Evolutionary conservation across 192 early-diverging fungal species (phyloP).

Genomic region (Rhizophagus sp.): DNA sequence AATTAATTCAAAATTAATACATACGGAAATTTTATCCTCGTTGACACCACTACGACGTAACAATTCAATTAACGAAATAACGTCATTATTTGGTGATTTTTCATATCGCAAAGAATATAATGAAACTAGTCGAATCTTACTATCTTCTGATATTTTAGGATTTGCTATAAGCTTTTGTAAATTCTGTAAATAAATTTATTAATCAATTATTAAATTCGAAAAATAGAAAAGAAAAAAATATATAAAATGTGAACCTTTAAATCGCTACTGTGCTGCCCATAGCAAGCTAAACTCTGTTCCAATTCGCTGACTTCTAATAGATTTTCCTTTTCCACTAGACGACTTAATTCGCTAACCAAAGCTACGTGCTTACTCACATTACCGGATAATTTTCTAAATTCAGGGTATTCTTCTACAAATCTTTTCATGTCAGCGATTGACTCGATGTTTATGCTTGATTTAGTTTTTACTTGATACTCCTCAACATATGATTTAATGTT

Average conservation of each 20-base stretch:
- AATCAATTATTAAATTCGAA: not conserved
- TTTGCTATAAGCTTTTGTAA: conserved; percentile 72
- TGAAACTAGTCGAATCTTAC: conserved; percentile 78
- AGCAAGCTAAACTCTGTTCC: conserved; percentile 92
- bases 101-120: conserved; percentile 95
- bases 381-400: conserved; percentile 93
- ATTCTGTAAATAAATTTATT: conserved; percentile 38
- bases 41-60: conserved; percentile 73
- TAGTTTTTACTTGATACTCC: conserved; percentile 90
- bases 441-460: conserved; percentile 89
- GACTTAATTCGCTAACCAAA: conserved; percentile 93
- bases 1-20: conserved; percentile 7
- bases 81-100: conserved; percentile 71
- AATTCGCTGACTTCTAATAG: conserved; percentile 89
- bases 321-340: conserved; percentile 69
- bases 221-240: not conserved
- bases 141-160: conserved; percentile 65
- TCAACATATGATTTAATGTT: conserved; percentile 95
- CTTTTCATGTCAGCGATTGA: conserved; percentile 98
- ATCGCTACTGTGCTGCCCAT: conserved; percentile 83
- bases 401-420: conserved; percentile 98
- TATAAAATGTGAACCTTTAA: conserved; percentile 58
- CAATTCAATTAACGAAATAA: conserved; percentile 69
- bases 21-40: conserved; percentile 71
- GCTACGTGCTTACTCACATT: conserved; percentile 99